Conservation (phyloP, 148 eudicot species). For the Vaccinium darrowii region DNA sequence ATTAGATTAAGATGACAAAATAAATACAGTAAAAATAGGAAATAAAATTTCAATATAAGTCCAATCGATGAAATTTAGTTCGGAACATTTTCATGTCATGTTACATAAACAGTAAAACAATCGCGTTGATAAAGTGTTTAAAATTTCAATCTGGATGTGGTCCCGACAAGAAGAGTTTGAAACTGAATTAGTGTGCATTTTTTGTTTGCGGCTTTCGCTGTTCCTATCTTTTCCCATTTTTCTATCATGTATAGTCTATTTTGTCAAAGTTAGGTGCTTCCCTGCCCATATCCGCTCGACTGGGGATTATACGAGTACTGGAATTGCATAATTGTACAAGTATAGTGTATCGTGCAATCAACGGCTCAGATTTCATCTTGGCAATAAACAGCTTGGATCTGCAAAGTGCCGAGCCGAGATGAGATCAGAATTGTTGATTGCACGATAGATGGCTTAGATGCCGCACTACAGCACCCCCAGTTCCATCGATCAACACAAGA, state of each 20-base stretch:
- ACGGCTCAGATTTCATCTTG: no score
- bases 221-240: neutral
- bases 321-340: no score
- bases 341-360: no score
- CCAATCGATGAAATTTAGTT: neutral
- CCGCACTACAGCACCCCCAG: no score
- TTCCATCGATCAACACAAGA: neutral
- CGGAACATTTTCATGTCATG: neutral
- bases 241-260: neutral
- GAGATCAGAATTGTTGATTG: no score
- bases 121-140: neutral
- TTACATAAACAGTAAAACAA: neutral
- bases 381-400: no score
- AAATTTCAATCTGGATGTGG: neutral
- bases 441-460: no score
- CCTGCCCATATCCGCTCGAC: neutral
- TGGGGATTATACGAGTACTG: neutral
- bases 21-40: neutral
- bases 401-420: no score
- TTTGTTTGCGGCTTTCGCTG: neutral
- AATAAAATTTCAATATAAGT: neutral
- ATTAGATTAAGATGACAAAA: neutral
- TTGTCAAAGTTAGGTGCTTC: conserved; percentile 1
- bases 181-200: neutral
- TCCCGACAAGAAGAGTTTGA: neutral